A percentile compares a stretch with the other conserved stretches of the same genome.
These are phyloP conservation scores for Fusarium mexicanum DNA, from an alignment of 2,329 filamentous ascomycete species.

Conservation along the genomic window DNA sequence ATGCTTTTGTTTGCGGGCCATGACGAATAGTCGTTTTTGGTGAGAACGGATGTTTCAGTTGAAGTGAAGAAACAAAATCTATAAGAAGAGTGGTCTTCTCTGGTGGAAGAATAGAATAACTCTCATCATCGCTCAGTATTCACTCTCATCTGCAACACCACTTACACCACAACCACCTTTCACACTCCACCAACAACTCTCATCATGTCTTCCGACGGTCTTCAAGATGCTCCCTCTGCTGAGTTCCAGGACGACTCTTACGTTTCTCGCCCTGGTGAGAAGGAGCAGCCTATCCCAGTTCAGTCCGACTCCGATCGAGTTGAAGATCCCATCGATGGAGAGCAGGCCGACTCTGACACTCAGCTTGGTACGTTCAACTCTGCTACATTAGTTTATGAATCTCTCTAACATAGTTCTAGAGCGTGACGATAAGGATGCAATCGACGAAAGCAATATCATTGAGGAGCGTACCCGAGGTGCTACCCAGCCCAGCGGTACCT, in stretches of 20 bases:
- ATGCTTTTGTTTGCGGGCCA: constrained; percentile 2
- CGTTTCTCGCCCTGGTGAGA: constrained; percentile 30
- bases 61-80: background rate
- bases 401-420: constrained; percentile 5
- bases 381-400: rapidly evolving
- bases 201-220: constrained; percentile 30
- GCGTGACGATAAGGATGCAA: constrained; percentile 30
- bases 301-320: constrained; percentile 31
- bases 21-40: constrained; percentile 9
- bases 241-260: constrained; percentile 30
- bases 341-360: constrained; percentile 25
- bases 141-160: background rate
- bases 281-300: constrained; percentile 32
- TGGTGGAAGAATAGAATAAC: rapidly evolving
- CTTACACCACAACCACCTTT: background rate
- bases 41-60: background rate
- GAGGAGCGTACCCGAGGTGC: constrained; percentile 33
- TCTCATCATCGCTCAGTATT: background rate
- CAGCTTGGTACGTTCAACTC: constrained; percentile 24
- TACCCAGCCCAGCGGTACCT: constrained; percentile 24
- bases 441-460: constrained; percentile 33
- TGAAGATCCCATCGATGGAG: constrained; percentile 25
- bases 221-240: constrained; percentile 17
- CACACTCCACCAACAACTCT: background rate
- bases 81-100: constrained; percentile 15